phyloP scores from a whole-genome alignment of 495 filamentous ascomycete genomes.

The Podospora australis region DNA sequence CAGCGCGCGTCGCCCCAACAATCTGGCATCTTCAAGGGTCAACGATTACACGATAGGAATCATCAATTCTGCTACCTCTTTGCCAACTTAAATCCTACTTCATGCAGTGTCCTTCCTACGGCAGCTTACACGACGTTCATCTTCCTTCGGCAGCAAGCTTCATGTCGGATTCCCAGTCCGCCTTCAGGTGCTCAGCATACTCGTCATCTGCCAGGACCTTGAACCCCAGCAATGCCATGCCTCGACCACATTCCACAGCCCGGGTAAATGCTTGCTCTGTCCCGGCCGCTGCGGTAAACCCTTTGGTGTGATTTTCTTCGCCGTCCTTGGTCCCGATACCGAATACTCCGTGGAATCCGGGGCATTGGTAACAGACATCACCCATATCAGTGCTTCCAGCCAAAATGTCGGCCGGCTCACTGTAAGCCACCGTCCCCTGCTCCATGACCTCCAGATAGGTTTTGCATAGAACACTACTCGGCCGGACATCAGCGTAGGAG shows the following conservation, averaged over 20 bases:
- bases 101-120: background rate
- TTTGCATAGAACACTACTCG: slow-evolving; percentile 42
- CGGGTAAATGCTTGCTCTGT: slow-evolving; percentile 41
- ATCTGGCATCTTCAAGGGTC: too few relatives aligned
- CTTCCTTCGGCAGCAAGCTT: slow-evolving; percentile 19
- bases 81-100: too few relatives aligned
- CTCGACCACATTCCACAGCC: slow-evolving; percentile 46
- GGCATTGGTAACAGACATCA: slow-evolving; percentile 51
- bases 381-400: slow-evolving; percentile 44
- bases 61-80: too few relatives aligned
- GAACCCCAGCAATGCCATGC: slow-evolving; percentile 51
- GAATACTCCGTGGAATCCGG: slow-evolving; percentile 53
- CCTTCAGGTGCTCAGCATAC: slow-evolving; percentile 34
- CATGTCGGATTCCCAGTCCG: slow-evolving; percentile 38
- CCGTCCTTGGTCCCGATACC: slow-evolving; percentile 41
- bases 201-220: slow-evolving; percentile 41
- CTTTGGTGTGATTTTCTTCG: slow-evolving; percentile 47
- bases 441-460: slow-evolving; percentile 47
- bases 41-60: too few relatives aligned
- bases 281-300: slow-evolving; percentile 47
- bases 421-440: slow-evolving; percentile 31
- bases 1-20: too few relatives aligned
- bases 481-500: slow-evolving; percentile 48
- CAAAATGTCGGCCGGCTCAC: slow-evolving; percentile 36
- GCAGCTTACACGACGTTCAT: background rate